Percentiles rank a stretch among this genome's conserved stretches.
Evolutionary conservation across 192 early-diverging fungal genomes (phyloP).

Genomic region (Jimgerdemannia lactiflua): DNA sequence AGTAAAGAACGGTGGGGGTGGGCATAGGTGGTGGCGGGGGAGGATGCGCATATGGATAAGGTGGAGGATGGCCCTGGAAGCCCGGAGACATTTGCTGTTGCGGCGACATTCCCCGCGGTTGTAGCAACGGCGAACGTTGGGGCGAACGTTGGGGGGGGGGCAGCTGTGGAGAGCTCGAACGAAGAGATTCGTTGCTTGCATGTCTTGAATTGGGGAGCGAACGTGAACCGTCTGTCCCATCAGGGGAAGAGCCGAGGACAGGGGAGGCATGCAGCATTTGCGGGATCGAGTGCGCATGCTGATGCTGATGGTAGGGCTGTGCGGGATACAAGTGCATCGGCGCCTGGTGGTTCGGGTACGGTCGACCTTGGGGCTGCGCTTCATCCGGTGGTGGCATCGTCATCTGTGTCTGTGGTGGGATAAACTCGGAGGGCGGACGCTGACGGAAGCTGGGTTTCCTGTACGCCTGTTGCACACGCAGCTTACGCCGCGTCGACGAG

Average conservation of each 20-base stretch:
- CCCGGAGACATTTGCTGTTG: background rate
- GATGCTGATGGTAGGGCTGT: background rate
- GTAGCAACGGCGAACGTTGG: background rate
- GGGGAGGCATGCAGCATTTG: background rate
- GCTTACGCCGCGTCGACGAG: background rate
- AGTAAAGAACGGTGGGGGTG: background rate
- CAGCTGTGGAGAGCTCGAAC: background rate
- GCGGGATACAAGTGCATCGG: background rate
- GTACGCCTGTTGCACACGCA: background rate
- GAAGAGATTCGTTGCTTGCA: background rate
- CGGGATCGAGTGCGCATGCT: background rate
- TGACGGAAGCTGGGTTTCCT: background rate
- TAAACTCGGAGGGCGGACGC: background rate
- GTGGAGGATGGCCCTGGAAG: background rate
- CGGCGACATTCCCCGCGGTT: background rate
- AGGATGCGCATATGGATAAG: background rate
- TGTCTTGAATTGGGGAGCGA: background rate
- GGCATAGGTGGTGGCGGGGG: constrained; percentile 1
- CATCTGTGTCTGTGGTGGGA: background rate
- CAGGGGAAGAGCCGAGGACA: background rate
- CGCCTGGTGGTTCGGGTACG: background rate
- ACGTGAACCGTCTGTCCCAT: background rate
- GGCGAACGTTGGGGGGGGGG: background rate
- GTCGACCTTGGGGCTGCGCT: background rate
- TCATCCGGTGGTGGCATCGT: background rate